A percentile compares a stretch with the other conserved stretches of the same genome.
These are phyloP conservation scores for Solanum boliviense DNA, from an alignment of 257 asterid species.

Conservation along the genomic window DNA sequence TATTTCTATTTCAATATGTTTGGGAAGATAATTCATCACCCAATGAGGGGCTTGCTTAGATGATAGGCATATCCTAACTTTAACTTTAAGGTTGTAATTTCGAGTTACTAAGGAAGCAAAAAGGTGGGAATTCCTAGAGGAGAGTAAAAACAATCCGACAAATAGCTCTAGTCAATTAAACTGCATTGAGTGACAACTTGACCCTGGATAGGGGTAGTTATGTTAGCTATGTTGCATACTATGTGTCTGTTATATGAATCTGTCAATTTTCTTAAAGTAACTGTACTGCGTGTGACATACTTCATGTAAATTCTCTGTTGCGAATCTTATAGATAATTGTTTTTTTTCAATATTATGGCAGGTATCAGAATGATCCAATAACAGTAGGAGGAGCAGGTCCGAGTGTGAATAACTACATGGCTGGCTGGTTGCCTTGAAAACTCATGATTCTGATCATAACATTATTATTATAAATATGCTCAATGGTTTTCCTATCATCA, in stretches of 20 bases:
- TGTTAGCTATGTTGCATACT: not conserved
- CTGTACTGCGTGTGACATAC: not conserved
- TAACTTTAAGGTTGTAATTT: not conserved
- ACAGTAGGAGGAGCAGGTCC: slow-evolving; percentile 74
- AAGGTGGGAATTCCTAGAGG: not conserved
- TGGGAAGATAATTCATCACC: not conserved
- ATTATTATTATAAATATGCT: not conserved
- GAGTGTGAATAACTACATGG: slow-evolving; percentile 78
- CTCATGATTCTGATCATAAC: not conserved
- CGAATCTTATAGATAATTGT: not conserved
- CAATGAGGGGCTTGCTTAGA: not conserved
- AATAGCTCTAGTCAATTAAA: not conserved
- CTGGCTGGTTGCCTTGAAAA: slow-evolving; percentile 74
- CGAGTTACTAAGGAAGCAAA: not conserved
- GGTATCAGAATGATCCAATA: slow-evolving; percentile 65
- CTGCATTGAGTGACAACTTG: not conserved
- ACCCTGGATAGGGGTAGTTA: not conserved
- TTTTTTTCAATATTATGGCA: slow-evolving; percentile 8
- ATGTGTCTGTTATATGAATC: not conserved
- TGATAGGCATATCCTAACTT: not conserved
- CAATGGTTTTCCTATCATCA: not conserved
- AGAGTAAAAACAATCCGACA: not conserved
- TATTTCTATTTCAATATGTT: not conserved
- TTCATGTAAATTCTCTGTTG: not conserved
- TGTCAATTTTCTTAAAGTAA: not conserved